These are phyloP conservation scores for Apiotrichum akiyoshidainum DNA, from an alignment of 1,284 basidiomycete genomes.

Conservation along the genomic window DNA sequence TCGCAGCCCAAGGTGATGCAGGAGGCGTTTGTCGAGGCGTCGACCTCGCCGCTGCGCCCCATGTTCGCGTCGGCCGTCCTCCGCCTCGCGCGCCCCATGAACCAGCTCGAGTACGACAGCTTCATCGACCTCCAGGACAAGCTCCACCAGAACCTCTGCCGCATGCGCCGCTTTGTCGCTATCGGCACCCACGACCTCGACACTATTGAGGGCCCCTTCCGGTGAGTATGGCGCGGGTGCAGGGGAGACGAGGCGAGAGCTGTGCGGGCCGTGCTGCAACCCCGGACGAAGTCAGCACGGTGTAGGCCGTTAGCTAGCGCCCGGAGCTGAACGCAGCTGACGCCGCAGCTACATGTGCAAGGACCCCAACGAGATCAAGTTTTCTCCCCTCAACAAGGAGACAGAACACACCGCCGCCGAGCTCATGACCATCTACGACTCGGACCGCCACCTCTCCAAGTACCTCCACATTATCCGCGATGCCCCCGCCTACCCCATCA, in stretches of 20 bases:
- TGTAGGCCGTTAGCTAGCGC: too few relatives aligned
- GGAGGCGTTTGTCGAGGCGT: slow-evolving; percentile 65
- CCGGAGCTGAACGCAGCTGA: background rate
- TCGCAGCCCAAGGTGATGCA: slow-evolving; percentile 64
- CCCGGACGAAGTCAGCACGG: too few relatives aligned
- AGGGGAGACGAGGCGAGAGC: background rate
- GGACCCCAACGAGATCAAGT: slow-evolving; percentile 84
- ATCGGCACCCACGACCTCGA: slow-evolving; percentile 98
- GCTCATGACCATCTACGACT: slow-evolving; percentile 86
- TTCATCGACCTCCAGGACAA: slow-evolving; percentile 99
- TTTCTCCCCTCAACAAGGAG: slow-evolving; percentile 76
- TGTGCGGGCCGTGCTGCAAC: too few relatives aligned
- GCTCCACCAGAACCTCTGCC: slow-evolving; percentile 91
- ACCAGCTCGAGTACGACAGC: slow-evolving; percentile 81
- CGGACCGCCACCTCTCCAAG: slow-evolving; percentile 82
- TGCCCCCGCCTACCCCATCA: slow-evolving; percentile 94
- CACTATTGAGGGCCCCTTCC: slow-evolving; percentile 79
- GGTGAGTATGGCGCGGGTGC: slow-evolving; percentile 36
- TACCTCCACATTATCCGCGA: slow-evolving; percentile 93
- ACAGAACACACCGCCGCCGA: slow-evolving; percentile 73
- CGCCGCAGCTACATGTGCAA: slow-evolving; percentile 72
- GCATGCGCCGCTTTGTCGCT: slow-evolving; percentile 84
- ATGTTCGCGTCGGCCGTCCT: slow-evolving; percentile 88
- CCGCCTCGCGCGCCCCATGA: slow-evolving; percentile 79
- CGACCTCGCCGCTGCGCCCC: slow-evolving; percentile 79